Percentiles rank a stretch among this genome's conserved stretches.
Conservation (phyloP, 2,329 filamentous ascomycete genomes). For the Colletotrichum chrysophilum region DNA sequence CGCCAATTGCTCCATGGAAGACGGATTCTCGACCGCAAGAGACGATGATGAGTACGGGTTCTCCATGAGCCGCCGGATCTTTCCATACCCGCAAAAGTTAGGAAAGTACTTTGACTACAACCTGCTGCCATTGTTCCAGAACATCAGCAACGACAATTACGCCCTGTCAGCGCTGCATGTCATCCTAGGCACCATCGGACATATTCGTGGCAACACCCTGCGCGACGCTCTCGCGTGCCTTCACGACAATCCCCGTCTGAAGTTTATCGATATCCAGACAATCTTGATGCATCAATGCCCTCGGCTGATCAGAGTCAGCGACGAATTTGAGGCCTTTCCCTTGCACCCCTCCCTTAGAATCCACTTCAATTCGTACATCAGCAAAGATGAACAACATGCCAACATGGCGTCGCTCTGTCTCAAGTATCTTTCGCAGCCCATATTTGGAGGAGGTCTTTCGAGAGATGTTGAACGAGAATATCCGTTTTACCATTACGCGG, state of each 20-base stretch:
- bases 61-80: not conserved
- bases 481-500: slow-evolving; percentile 25
- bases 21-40: not conserved
- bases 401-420: slow-evolving; percentile 25
- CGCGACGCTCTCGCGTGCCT: slow-evolving; percentile 9
- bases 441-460: not conserved
- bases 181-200: not conserved
- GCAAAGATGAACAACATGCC: slow-evolving; percentile 14
- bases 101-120: slow-evolving; percentile 18
- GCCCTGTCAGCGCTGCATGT: not conserved
- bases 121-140: slow-evolving; percentile 25
- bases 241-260: not conserved
- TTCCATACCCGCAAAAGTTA: slow-evolving; percentile 17
- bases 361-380: slow-evolving; percentile 11
- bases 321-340: not conserved
- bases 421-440: slow-evolving; percentile 20
- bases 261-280: not conserved
- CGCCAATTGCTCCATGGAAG: slow-evolving; percentile 19
- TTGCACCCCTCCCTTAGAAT: slow-evolving; percentile 3
- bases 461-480: not conserved
- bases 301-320: slow-evolving; percentile 12
- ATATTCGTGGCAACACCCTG: not conserved
- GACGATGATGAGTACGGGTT: not conserved
- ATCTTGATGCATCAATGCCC: slow-evolving; percentile 7
- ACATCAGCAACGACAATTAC: slow-evolving; percentile 7